Percentiles rank a stretch among this genome's conserved stretches.
Conservation (phyloP, 1,284 basidiomycete species). For the Cutaneotrichosporon daszewskae region DNA sequence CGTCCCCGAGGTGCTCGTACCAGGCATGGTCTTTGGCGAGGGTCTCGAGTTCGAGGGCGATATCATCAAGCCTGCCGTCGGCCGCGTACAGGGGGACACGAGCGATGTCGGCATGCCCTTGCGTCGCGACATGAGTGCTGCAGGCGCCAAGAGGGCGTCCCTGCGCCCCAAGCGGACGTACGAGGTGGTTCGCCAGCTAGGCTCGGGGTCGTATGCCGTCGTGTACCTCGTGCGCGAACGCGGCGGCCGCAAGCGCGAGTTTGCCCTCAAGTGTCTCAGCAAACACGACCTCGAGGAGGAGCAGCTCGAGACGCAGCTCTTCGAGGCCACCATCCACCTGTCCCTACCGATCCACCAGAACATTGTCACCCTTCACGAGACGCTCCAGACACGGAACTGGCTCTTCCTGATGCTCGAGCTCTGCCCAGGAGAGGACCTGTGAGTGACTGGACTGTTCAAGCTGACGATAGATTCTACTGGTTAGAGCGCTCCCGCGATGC, state of each 20-base stretch:
- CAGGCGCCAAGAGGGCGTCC: slow-evolving; percentile 15
- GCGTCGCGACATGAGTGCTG: slow-evolving; percentile 38
- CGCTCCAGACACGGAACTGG: slow-evolving; percentile 73
- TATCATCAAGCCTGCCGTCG: slow-evolving; percentile 39
- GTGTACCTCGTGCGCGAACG: slow-evolving; percentile 90
- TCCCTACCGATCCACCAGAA: slow-evolving; percentile 85
- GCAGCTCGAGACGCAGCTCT: slow-evolving; percentile 75
- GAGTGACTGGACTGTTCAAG: slow-evolving; percentile 13
- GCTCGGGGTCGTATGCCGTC: slow-evolving; percentile 84
- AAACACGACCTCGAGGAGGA: slow-evolving; percentile 86
- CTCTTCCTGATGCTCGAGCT: slow-evolving; percentile 79
- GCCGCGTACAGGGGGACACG: slow-evolving; percentile 20
- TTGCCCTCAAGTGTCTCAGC: slow-evolving; percentile 88
- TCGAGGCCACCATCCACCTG: slow-evolving; percentile 93
- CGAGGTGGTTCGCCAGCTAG: slow-evolving; percentile 75
- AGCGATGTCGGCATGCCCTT: slow-evolving; percentile 29
- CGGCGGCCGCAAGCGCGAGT: slow-evolving; percentile 75
- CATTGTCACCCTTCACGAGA: slow-evolving; percentile 91
- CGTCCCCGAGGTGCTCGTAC: slow-evolving; percentile 32
- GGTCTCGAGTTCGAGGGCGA: slow-evolving; percentile 45
- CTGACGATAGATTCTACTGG: slow-evolving; percentile 71
- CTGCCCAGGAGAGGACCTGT: slow-evolving; percentile 84
- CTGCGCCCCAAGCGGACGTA: slow-evolving; percentile 47
- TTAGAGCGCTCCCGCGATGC: slow-evolving; percentile 87
- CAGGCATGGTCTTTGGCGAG: slow-evolving; percentile 44